Conservation (phyloP, 192 early-diverging fungal genomes). For the Tieghemiomyces parasiticus region DNA sequence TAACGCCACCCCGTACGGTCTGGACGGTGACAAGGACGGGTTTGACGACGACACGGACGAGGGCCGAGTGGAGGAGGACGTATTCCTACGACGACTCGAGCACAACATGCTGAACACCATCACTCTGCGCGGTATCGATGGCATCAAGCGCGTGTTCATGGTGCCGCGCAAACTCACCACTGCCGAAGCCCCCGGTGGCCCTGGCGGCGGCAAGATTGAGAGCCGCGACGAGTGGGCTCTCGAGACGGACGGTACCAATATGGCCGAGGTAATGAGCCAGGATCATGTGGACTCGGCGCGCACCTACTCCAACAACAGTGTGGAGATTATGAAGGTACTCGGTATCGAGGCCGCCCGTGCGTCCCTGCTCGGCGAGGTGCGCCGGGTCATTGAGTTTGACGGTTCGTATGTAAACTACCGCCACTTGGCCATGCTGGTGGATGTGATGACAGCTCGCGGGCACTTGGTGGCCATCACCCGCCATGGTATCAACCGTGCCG, state of each 20-base stretch:
- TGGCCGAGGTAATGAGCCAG: conserved; percentile 71
- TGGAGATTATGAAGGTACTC: conserved; percentile 81
- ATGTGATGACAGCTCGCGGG: conserved; percentile 93
- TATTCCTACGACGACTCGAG: conserved; percentile 78
- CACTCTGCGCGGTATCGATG: conserved; percentile 73
- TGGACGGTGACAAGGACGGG: conserved; percentile 34
- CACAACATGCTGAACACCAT: conserved; percentile 73
- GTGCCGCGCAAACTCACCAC: conserved; percentile 31
- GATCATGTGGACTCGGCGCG: conserved; percentile 65
- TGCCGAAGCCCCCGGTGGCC: conserved; percentile 17
- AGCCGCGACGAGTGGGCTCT: conserved; percentile 58
- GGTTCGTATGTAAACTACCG: conserved; percentile 98
- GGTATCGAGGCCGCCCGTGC: conserved; percentile 95
- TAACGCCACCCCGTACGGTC: conserved; percentile 36
- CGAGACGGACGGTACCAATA: conserved; percentile 88
- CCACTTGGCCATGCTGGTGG: conserved; percentile 86
- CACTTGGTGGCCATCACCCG: conserved; percentile 92
- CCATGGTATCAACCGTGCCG: conserved; percentile 94
- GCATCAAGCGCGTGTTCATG: conserved; percentile 77
- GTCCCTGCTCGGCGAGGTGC: conserved; percentile 76
- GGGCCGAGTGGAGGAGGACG: conserved; percentile 54
- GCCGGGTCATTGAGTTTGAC: conserved; percentile 87
- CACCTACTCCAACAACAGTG: conserved; percentile 85
- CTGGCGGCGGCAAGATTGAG: conserved; percentile 45
- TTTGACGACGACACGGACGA: conserved; percentile 50